phyloP scores from a whole-genome alignment of 495 filamentous ascomycete genomes.

The Aspergillus mulundensis region DNA sequence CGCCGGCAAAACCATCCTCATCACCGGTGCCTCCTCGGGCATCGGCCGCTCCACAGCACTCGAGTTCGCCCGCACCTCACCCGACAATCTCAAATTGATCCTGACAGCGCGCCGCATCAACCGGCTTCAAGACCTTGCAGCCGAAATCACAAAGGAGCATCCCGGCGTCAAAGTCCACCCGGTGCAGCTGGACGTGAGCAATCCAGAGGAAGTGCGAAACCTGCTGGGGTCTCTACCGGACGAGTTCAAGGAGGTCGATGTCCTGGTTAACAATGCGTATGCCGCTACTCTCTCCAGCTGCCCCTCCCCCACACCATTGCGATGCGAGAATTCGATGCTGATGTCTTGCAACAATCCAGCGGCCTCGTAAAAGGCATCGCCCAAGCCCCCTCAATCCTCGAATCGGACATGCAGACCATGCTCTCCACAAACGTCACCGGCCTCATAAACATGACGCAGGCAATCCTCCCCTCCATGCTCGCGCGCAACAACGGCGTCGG shows the following conservation, averaged over 20 bases:
- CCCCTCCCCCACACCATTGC: too few species aligned
- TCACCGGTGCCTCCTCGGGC: background rate
- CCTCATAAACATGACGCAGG: constrained; percentile 1
- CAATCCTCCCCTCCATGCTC: background rate
- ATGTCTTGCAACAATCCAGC: background rate
- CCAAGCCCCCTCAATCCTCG: background rate
- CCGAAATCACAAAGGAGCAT: background rate
- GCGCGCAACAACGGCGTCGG: background rate
- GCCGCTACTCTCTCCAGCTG: background rate
- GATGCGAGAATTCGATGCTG: too few species aligned
- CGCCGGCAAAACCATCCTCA: background rate
- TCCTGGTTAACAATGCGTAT: constrained; percentile 1
- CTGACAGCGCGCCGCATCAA: background rate
- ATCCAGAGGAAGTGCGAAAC: background rate
- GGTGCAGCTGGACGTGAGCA: background rate
- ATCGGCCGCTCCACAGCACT: constrained; percentile 1
- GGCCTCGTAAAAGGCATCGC: constrained; percentile 1
- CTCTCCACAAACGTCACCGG: background rate
- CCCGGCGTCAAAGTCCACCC: background rate
- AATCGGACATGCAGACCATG: background rate
- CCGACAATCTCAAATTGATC: background rate
- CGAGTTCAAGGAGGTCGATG: background rate
- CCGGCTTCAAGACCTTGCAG: background rate
- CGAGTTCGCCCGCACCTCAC: background rate
- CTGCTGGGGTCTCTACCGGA: background rate